phyloP scores from a whole-genome alignment of 31 red algal genomes.

The Odonthalia washingtoniensis region DNA sequence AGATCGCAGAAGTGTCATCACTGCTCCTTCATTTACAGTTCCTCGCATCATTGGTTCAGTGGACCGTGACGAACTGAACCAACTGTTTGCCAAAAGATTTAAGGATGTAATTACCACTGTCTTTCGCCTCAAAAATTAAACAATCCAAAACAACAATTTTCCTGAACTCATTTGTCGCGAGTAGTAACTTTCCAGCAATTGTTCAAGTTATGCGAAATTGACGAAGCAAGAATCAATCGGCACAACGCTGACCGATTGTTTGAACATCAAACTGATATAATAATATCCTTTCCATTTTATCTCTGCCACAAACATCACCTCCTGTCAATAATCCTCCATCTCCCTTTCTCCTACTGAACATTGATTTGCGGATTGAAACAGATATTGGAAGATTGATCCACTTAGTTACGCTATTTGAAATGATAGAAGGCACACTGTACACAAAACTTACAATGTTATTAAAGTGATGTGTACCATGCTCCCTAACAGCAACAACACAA shows the following conservation, averaged over 20 bases:
- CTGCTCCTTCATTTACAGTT: conserved; percentile 1
- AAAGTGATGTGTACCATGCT: too few relatives aligned
- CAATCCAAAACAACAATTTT: background rate
- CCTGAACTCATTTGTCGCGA: background rate
- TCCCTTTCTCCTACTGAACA: background rate
- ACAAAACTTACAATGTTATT: background rate
- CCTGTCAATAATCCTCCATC: background rate
- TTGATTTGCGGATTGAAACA: background rate
- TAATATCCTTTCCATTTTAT: background rate
- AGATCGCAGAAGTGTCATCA: background rate
- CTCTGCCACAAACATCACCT: background rate
- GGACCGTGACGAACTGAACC: conserved; percentile 23
- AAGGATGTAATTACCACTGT: background rate
- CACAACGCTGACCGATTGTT: background rate
- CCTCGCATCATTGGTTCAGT: conserved; percentile 7
- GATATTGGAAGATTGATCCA: conserved; percentile 5
- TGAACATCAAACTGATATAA: background rate
- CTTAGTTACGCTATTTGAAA: conserved; percentile 19
- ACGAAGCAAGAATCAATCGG: conserved; percentile 15
- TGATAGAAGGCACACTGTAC: background rate
- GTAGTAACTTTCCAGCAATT: background rate
- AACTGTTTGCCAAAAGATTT: background rate
- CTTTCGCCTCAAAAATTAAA: background rate
- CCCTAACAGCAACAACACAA: background rate
- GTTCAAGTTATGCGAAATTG: conserved; percentile 20